phyloP scores from a whole-genome alignment of 306 rosid species.

The Sicyos edulis region DNA sequence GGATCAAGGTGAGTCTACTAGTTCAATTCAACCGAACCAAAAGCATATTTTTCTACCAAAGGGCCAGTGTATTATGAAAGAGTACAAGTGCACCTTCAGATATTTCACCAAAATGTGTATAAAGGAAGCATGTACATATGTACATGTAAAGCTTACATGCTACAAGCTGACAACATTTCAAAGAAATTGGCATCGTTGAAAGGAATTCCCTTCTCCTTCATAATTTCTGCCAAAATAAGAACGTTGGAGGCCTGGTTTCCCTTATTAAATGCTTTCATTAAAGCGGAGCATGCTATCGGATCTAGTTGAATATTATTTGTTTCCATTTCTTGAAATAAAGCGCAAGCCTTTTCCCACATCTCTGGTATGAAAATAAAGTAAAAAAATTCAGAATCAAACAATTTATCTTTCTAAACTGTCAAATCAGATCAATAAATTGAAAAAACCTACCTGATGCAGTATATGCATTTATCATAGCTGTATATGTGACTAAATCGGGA shows the following conservation, averaged over 20 bases:
- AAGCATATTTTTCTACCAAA: background rate
- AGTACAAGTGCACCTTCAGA: background rate
- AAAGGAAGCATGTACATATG: background rate
- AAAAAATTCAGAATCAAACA: slow-evolving; percentile 20
- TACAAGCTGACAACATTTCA: slow-evolving; percentile 88
- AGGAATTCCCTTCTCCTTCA: slow-evolving; percentile 73
- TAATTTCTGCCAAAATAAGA: slow-evolving; percentile 56
- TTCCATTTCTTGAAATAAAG: slow-evolving; percentile 75
- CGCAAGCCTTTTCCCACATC: slow-evolving; percentile 69
- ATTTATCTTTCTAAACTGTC: slow-evolving; percentile 17
- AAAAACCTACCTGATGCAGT: slow-evolving; percentile 49
- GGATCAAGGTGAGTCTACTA: slow-evolving; percentile 1
- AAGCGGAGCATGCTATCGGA: slow-evolving; percentile 67
- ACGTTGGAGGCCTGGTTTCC: slow-evolving; percentile 78
- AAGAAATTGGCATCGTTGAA: slow-evolving; percentile 66
- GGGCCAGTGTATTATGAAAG: background rate
- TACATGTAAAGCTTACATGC: slow-evolving; percentile 51
- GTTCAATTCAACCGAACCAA: slow-evolving; percentile 14
- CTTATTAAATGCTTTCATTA: slow-evolving; percentile 82
- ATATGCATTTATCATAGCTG: slow-evolving; percentile 79
- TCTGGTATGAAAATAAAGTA: slow-evolving; percentile 41
- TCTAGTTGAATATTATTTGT: slow-evolving; percentile 51
- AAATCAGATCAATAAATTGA: slow-evolving; percentile 23
- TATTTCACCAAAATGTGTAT: background rate
- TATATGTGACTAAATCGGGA: slow-evolving; percentile 73